A percentile compares a stretch with the other conserved stretches of the same genome.
Evolutionary conservation across 805 yeast genomes (phyloP).

Genomic region (Yarrowia sp.): DNA sequence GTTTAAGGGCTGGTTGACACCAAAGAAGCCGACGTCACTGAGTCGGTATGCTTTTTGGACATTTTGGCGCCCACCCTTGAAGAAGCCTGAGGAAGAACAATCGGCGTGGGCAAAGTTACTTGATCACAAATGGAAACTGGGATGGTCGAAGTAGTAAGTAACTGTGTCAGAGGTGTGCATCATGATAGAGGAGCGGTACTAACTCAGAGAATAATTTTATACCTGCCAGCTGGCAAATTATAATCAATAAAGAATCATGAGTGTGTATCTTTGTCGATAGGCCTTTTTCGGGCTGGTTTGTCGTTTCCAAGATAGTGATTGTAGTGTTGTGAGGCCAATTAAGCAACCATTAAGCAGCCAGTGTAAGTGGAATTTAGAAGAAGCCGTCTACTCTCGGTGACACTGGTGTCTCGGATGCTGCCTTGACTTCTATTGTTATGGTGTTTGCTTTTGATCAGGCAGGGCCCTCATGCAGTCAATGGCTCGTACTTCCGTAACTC

Average conservation of each 20-base stretch:
- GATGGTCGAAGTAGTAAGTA: slow-evolving; percentile 7
- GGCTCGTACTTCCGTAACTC: background rate
- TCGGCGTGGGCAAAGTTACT: background rate
- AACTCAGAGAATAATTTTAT: background rate
- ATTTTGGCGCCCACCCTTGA: background rate
- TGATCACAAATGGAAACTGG: background rate
- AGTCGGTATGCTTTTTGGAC: background rate
- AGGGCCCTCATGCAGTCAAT: background rate
- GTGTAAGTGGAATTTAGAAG: background rate
- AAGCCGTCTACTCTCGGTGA: background rate
- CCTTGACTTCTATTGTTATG: slow-evolving; percentile 4
- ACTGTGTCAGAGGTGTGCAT: background rate
- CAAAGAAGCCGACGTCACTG: background rate
- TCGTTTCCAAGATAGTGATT: too few species aligned
- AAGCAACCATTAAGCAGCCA: too few species aligned
- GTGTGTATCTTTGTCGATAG: too few species aligned
- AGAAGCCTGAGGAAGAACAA: background rate
- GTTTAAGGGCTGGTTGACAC: background rate
- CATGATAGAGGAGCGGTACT: background rate
- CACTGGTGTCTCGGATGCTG: background rate
- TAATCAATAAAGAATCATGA: background rate
- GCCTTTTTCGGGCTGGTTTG: too few species aligned
- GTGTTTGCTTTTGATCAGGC: background rate
- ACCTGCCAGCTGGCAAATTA: background rate
- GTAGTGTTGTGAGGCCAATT: too few species aligned